These are phyloP conservation scores for Sphaerulina vaccinii DNA, from an alignment of 2,329 filamentous ascomycete species.

Conservation along the genomic window DNA sequence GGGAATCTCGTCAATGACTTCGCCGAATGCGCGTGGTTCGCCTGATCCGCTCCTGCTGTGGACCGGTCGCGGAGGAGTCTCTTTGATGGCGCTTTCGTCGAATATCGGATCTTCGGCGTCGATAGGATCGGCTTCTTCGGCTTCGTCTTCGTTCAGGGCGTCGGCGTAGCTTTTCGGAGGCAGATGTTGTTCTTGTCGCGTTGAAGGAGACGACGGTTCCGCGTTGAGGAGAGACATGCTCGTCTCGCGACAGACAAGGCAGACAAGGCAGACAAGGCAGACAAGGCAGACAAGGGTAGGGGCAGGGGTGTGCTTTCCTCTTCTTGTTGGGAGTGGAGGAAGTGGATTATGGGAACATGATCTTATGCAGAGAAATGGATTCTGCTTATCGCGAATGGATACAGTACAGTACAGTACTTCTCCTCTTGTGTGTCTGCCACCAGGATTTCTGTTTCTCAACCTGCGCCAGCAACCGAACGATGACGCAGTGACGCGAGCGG, in stretches of 20 bases:
- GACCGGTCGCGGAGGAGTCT: conserved; percentile 33
- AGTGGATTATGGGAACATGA: too few species aligned
- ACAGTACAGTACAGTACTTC: too few species aligned
- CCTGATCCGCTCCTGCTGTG: conserved; percentile 29
- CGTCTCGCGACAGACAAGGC: too few species aligned
- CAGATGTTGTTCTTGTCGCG: conserved; percentile 41
- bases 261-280: too few species aligned
- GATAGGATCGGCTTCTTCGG: conserved; percentile 30
- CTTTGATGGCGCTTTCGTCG: conserved; percentile 35
- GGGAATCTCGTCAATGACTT: conserved; percentile 37
- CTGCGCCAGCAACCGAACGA: too few species aligned
- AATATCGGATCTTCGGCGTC: conserved; percentile 20
- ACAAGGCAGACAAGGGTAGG: background rate
- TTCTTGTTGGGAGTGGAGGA: too few species aligned
- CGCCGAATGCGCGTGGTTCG: conserved; percentile 36
- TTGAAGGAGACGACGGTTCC: conserved; percentile 43
- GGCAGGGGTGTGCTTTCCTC: background rate
- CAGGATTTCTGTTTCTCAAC: background rate
- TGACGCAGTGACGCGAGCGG: too few species aligned
- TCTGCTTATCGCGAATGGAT: background rate
- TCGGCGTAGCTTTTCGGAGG: conserved; percentile 47
- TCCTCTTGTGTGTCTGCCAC: too few species aligned
- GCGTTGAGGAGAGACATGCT: conserved; percentile 44
- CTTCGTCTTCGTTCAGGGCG: conserved; percentile 40
- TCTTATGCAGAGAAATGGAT: too few species aligned